Percentiles rank a stretch among this genome's conserved stretches.
Evolutionary conservation across 2,329 filamentous ascomycete genomes (phyloP).

Genomic region (Fusarium humuli): DNA sequence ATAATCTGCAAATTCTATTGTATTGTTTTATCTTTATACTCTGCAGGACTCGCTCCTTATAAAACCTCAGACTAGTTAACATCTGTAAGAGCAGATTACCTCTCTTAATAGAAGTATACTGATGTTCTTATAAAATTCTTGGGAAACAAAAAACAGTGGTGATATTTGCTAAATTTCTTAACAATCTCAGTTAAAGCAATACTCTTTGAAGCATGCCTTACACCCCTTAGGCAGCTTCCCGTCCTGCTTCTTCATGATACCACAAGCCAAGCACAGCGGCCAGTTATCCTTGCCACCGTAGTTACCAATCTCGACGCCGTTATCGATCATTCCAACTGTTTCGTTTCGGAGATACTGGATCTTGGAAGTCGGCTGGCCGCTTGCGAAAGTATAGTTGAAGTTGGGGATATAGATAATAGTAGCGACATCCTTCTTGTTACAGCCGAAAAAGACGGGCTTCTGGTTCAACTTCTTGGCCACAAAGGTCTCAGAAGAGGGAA

Average conservation of each 20-base stretch:
- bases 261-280: constrained; percentile 5
- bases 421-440: background rate
- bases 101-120: background rate
- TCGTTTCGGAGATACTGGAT: constrained; percentile 9
- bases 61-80: too few species aligned
- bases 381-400: constrained; percentile 13
- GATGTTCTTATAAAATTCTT: too few species aligned
- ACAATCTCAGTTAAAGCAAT: constrained; percentile 7
- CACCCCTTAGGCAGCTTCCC: background rate
- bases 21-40: too few species aligned
- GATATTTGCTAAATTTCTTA: too few species aligned
- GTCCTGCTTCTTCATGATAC: constrained; percentile 9
- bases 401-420: constrained; percentile 17
- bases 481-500: constrained; percentile 5
- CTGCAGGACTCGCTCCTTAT: too few species aligned
- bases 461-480: constrained; percentile 9
- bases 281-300: constrained; percentile 14
- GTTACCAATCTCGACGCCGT: constrained; percentile 10
- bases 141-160: too few species aligned
- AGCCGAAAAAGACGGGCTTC: constrained; percentile 9
- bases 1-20: too few species aligned
- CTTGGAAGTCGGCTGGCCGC: constrained; percentile 3
- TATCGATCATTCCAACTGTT: constrained; percentile 5
- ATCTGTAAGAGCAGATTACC: background rate
- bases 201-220: constrained; percentile 1